Conservation (phyloP, 2,329 filamentous ascomycete species). For the Xylariales sp. region DNA sequence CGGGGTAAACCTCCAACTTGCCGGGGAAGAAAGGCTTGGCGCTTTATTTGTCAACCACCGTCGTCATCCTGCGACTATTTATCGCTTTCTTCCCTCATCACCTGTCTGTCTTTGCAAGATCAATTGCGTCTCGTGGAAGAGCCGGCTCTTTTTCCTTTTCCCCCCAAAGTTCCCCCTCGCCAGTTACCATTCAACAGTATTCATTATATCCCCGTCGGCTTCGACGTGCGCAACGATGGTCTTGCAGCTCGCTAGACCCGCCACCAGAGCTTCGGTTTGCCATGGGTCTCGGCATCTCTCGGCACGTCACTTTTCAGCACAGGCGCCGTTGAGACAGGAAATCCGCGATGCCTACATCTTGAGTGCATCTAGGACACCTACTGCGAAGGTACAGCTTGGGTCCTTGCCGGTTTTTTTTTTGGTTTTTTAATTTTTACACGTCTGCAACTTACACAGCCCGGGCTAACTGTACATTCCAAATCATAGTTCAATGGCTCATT, state of each 20-base stretch:
- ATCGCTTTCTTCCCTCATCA: neutral
- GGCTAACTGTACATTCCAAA: neutral
- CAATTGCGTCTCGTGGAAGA: neutral
- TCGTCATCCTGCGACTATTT: neutral
- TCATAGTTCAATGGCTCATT: constrained; percentile 89
- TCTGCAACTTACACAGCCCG: no score
- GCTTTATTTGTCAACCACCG: constrained; percentile 1
- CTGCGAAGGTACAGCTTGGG: constrained; percentile 84
- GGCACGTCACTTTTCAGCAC: constrained; percentile 43
- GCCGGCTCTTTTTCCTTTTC: no score
- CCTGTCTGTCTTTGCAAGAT: neutral
- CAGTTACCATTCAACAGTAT: no score
- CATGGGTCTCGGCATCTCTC: constrained; percentile 16
- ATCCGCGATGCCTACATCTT: constrained; percentile 92
- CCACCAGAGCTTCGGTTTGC: constrained; percentile 15
- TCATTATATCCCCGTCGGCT: no score
- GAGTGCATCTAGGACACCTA: constrained; percentile 84
- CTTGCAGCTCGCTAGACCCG: constrained; percentile 15
- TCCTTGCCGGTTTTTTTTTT: no score
- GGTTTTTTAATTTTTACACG: no score
- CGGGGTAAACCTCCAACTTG: neutral
- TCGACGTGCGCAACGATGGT: constrained; percentile 14
- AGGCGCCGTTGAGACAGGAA: constrained; percentile 50
- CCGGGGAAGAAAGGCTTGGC: constrained; percentile 1
- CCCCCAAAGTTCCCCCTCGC: no score